phyloP scores from a whole-genome alignment of 441 rosid species.

The Euphorbia corollata region DNA sequence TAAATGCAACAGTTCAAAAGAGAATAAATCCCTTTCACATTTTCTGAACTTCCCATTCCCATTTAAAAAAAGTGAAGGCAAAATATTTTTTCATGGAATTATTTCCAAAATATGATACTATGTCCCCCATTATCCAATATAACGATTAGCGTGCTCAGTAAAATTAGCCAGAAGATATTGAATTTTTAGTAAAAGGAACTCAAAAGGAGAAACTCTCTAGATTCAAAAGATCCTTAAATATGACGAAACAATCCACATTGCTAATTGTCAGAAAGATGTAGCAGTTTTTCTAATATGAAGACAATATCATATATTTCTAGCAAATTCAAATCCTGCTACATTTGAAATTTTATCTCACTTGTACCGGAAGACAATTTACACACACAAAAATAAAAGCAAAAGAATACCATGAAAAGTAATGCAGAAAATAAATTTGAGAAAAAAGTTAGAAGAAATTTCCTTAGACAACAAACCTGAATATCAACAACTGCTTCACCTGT shows the following conservation, averaged over 20 bases:
- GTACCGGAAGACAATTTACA: neutral
- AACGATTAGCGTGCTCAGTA: neutral
- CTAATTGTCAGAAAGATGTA: neutral
- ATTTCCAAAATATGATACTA: too few relatives aligned
- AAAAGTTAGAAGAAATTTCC: neutral
- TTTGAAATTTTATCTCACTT: neutral
- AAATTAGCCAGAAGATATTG: neutral
- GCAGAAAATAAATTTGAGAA: neutral
- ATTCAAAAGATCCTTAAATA: neutral
- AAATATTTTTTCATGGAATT: neutral
- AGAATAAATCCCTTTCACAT: neutral
- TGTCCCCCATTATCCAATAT: neutral
- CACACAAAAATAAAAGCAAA: neutral
- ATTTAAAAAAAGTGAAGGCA: too few relatives aligned
- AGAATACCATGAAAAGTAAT: neutral
- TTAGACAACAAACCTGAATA: constrained; percentile 59
- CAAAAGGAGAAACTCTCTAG: neutral
- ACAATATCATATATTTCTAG: neutral
- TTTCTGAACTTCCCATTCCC: neutral
- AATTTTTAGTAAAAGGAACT: neutral
- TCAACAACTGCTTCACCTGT: constrained; percentile 98
- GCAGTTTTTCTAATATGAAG: neutral
- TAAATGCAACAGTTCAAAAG: neutral
- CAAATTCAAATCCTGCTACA: neutral
- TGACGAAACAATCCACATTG: neutral